phyloP scores from a whole-genome alignment of 805 yeast genomes.

The Sugiyamaella americana region DNA sequence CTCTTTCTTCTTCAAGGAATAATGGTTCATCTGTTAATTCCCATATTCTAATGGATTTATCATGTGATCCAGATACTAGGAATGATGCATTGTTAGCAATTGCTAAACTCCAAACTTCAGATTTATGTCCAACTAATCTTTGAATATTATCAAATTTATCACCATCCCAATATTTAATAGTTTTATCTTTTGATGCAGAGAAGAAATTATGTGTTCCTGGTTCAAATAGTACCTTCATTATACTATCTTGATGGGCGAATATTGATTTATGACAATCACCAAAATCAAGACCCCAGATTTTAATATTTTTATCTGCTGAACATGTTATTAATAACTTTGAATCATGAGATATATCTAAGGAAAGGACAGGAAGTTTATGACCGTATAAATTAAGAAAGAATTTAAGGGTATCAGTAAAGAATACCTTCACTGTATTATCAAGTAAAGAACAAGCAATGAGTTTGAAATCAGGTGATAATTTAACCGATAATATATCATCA shows the following conservation, averaged over 20 bases:
- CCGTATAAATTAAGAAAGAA: slow-evolving; percentile 88
- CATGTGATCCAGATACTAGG: slow-evolving; percentile 83
- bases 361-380: slow-evolving; percentile 90
- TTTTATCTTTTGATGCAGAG: slow-evolving; percentile 82
- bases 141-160: slow-evolving; percentile 93
- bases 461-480: slow-evolving; percentile 72
- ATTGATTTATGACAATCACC: slow-evolving; percentile 98
- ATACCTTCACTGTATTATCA: slow-evolving; percentile 94
- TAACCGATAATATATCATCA: slow-evolving; percentile 79
- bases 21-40: slow-evolving; percentile 88
- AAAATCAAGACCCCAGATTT: slow-evolving; percentile 97
- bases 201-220: slow-evolving; percentile 87
- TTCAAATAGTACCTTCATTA: slow-evolving; percentile 79
- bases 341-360: slow-evolving; percentile 86
- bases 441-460: slow-evolving; percentile 76
- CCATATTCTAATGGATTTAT: slow-evolving; percentile 92
- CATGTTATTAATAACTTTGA: slow-evolving; percentile 84
- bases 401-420: slow-evolving; percentile 79
- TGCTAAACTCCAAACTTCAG: slow-evolving; percentile 92
- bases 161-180: slow-evolving; percentile 97
- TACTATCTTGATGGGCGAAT: slow-evolving; percentile 94
- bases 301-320: slow-evolving; percentile 94
- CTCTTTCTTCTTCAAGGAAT: slow-evolving; percentile 95
- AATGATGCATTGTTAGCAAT: slow-evolving; percentile 61
- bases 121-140: slow-evolving; percentile 76